Conservation (phyloP, 805 yeast genomes). For the Schizosaccharomyces osmophilus region DNA sequence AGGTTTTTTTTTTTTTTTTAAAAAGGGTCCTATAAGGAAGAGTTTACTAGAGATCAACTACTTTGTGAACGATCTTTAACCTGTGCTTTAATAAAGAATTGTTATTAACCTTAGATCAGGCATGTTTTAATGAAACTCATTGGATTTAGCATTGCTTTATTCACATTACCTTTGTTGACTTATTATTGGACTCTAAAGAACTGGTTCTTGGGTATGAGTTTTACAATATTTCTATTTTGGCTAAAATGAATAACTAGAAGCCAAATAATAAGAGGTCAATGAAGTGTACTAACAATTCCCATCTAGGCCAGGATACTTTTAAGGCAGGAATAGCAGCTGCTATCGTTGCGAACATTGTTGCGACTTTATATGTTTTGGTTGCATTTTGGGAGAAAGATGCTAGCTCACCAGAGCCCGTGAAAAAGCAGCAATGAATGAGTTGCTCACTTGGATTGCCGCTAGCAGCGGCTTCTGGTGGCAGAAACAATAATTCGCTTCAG, state of each 20-base stretch:
- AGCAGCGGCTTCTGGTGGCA: too few relatives aligned
- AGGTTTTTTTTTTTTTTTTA: too few relatives aligned
- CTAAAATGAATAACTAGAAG: not conserved
- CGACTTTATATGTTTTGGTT: not conserved
- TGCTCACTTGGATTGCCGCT: too few relatives aligned
- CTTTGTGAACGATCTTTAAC: not conserved
- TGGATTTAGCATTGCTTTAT: not conserved
- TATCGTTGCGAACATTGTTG: not conserved
- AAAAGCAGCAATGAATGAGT: not conserved
- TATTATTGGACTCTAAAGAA: not conserved
- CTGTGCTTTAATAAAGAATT: not conserved
- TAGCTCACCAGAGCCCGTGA: not conserved
- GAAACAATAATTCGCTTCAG: too few relatives aligned
- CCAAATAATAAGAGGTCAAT: too few relatives aligned
- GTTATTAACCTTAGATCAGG: not conserved
- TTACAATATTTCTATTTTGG: not conserved
- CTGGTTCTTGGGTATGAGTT: not conserved
- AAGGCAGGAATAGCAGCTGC: not conserved
- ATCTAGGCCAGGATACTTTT: not conserved
- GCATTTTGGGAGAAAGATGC: not conserved
- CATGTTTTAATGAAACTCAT: not conserved
- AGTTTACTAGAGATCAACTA: too few relatives aligned
- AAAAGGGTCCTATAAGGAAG: too few relatives aligned
- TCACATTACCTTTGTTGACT: not conserved
- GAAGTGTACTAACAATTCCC: not conserved